Base-by-base conservation (phyloP, 2,329 filamentous ascomycete genomes). In the Aureobasidium leucospermi region DNA sequence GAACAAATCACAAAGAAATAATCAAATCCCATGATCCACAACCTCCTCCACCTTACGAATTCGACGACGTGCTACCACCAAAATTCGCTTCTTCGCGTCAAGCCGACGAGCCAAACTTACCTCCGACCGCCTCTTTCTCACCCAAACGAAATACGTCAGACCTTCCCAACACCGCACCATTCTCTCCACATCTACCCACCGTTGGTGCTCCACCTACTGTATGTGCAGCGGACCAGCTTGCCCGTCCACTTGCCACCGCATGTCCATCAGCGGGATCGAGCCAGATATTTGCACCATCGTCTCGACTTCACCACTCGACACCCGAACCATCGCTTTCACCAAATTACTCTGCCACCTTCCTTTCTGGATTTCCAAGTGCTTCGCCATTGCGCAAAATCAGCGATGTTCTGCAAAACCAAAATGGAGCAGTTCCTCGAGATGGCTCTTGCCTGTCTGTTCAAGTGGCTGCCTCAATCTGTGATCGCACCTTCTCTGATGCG, bases 41-140 rank as follows among this genome's bases (percentile, higher is more conserved):
- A 41, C 48, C 48, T n/a, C 48, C 48, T 39, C 48, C 48, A 41
- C 48, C 48, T 10, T 52, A 52, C 19, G 48, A 52, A 11, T 31
- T 34, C 39, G 36, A 52, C 32, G 29, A 5, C 6, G 48, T 48
- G 45, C 29, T 8, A 34, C 23, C 23, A 23, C 23, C 23, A 1
- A 23, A 4, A 23, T 23, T 23, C 23, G 23, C 23, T 23, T 23
- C 23, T 23, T 23, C 23, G 23, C 23, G 23, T 23, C 23, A 23
- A 23, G 23, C 23, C 23, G 23, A 23, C 23, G 23, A 23, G 23
- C 23, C 23, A 23, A 1, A 23, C 23, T 23, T 23, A 23, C 23
- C 23, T 23, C 23, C 23, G 23, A 23, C 23, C 23, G 23, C 23
- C 2, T 23, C 23, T 23, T 23, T 23, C 23, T 23, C 23, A 2